Conservation (phyloP, 345 rosid species). For the Pistacia vera region DNA sequence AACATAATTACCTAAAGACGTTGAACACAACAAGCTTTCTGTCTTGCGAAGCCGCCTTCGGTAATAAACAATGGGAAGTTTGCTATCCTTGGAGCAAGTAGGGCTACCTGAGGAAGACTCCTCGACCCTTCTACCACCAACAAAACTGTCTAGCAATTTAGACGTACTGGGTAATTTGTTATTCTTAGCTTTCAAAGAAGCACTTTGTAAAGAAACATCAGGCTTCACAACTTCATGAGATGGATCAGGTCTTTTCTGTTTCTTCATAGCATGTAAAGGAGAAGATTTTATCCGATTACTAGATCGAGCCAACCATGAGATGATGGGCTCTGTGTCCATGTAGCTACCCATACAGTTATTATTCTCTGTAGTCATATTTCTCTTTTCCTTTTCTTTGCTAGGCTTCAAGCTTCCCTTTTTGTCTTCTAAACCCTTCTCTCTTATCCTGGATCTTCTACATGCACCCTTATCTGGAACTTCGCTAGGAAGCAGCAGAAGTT, state of each 20-base stretch:
- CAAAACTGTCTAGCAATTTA: slow-evolving; percentile 33
- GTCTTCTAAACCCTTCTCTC: slow-evolving; percentile 35
- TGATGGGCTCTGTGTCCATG: slow-evolving; percentile 91
- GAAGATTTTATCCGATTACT: slow-evolving; percentile 57
- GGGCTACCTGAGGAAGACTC: slow-evolving; percentile 38
- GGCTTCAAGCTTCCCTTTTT: slow-evolving; percentile 38
- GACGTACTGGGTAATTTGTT: slow-evolving; percentile 34
- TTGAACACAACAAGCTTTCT: slow-evolving; percentile 19
- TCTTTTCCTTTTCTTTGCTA: slow-evolving; percentile 43
- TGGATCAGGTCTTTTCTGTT: slow-evolving; percentile 43
- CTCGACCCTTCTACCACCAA: slow-evolving; percentile 34
- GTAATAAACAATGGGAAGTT: slow-evolving; percentile 72
- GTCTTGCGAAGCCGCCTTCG: slow-evolving; percentile 72
- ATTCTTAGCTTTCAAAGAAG: slow-evolving; percentile 27
- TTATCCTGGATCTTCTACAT: slow-evolving; percentile 42
- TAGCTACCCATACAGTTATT: slow-evolving; percentile 47
- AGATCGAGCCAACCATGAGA: slow-evolving; percentile 86
- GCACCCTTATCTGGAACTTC: slow-evolving; percentile 67
- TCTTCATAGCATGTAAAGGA: slow-evolving; percentile 49
- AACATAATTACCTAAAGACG: slow-evolving; percentile 24
- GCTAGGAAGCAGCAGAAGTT: slow-evolving; percentile 76
- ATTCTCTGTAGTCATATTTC: slow-evolving; percentile 45
- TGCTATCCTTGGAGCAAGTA: slow-evolving; percentile 35
- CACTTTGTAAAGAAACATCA: slow-evolving; percentile 32
- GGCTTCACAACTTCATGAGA: slow-evolving; percentile 32